These are phyloP conservation scores for Lepidium africanum DNA, from an alignment of 345 rosid genomes.

Conservation along the genomic window DNA sequence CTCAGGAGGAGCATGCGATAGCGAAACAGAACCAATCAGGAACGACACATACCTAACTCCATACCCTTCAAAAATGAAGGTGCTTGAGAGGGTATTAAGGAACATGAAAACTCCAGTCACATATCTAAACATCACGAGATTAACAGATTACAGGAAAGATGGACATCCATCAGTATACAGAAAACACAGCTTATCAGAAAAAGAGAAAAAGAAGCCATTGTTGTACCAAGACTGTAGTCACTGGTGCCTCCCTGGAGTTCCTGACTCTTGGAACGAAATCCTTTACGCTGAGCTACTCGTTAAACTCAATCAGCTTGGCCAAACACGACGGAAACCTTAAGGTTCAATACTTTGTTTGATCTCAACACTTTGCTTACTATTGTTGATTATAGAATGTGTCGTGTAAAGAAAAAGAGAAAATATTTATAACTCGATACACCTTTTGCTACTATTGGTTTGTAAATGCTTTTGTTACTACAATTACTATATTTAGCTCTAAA, in stretches of 20 bases:
- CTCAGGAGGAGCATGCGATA: slow-evolving; percentile 90
- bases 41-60: slow-evolving; percentile 54
- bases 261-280: slow-evolving; percentile 81
- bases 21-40: slow-evolving; percentile 79
- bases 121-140: slow-evolving; percentile 74
- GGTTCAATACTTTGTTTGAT: slow-evolving; percentile 10
- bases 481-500: slow-evolving; percentile 8
- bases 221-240: slow-evolving; percentile 87
- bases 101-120: slow-evolving; percentile 77
- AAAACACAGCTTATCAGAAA: slow-evolving; percentile 38
- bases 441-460: slow-evolving; percentile 7
- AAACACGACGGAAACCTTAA: slow-evolving; percentile 1
- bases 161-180: slow-evolving; percentile 89
- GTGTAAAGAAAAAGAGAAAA: neutral
- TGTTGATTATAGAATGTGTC: slow-evolving; percentile 21
- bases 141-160: slow-evolving; percentile 87
- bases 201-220: slow-evolving; percentile 46
- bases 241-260: slow-evolving; percentile 91
- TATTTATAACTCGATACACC: neutral
- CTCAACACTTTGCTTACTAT: slow-evolving; percentile 10
- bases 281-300: slow-evolving; percentile 70
- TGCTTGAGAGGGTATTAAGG: slow-evolving; percentile 61
- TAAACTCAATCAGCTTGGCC: slow-evolving; percentile 22
- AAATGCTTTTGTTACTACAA: slow-evolving; percentile 16
- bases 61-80: slow-evolving; percentile 71